Evolutionary conservation across 768 basidiomycete species (phyloP), one percentile per base, ranked within the genome.

Genomic region (Suillus subaureus): DNA sequence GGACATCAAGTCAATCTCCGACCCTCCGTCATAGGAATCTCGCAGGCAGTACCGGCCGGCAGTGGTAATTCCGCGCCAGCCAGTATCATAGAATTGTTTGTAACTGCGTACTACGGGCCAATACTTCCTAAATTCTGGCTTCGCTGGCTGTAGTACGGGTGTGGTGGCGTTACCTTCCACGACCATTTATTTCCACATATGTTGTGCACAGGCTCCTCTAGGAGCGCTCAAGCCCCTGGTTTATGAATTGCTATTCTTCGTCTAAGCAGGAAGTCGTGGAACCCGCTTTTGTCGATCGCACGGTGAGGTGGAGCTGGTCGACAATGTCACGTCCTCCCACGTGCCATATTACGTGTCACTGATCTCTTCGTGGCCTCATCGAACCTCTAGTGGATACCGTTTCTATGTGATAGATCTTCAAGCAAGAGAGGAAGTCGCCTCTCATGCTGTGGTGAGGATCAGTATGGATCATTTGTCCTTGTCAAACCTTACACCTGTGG

Each of bases 401-500:
- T 28, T 39, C 58, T n/a, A 58, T 18, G 39, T 6, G 39, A 58
- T 58, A 23, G 8, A 39, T 26, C 37, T 39, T 39, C 57, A 13
- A 18, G 39, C 16, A 28, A 28, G 57, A 58, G 37, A 28, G 57
- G 35, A 39, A 18, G 8, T 2, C 37, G 40, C 15, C 18, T 35
- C 23, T 39, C n/a, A 13, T 56, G 11, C 23, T 35, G 6, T 70
- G 65, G 68, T 70, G 69, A 70, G 66, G 9, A 35, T 9, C 35
- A 35, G 35, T 33, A 33, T 51, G 23, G 52, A 62, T n/a, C 54
- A 70, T 70, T 72, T 66, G 71, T 61, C 66, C 67, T 76, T 60
- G 61, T 11, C 61, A 28, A 67, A 67, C 47, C 64, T 67, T 60
- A 67, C 21, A 26, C 23, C 4, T 6, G 33, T 55, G 31, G 40